Conservation (phyloP, 306 rosid species). For the Senna tora region DNA sequence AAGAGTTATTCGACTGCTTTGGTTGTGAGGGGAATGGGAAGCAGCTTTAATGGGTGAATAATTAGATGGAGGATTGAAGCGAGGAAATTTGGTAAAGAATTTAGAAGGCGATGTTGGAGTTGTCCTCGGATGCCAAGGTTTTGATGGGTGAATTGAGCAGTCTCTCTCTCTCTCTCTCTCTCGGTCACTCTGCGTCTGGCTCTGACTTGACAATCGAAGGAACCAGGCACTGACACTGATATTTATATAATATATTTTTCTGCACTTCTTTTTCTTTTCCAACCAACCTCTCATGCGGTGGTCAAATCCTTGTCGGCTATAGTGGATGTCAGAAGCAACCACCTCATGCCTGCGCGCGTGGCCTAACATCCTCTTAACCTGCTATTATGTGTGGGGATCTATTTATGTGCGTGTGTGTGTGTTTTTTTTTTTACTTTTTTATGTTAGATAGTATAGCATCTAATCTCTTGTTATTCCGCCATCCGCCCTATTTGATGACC, state of each 20-base stretch:
- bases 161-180: neutral
- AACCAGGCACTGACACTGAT: constrained; percentile 52
- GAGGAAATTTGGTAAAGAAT: too few species aligned
- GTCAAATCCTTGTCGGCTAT: constrained; percentile 40
- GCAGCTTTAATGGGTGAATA: too few species aligned
- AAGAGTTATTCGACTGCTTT: constrained; percentile 47
- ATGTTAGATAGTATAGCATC: too few species aligned
- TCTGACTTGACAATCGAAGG: constrained; percentile 48
- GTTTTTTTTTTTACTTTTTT: too few species aligned
- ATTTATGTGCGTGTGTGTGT: too few species aligned
- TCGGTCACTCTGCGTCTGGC: neutral
- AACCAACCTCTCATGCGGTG: constrained; percentile 5
- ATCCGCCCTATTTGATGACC: too few species aligned
- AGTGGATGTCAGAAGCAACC: constrained; percentile 12
- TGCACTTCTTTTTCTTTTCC: neutral
- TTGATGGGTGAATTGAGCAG: constrained; percentile 14
- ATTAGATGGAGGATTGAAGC: too few species aligned
- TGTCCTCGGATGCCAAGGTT: neutral
- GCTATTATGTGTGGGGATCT: too few species aligned
- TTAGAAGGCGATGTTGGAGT: too few species aligned
- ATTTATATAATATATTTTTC: neutral
- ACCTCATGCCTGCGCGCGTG: neutral
- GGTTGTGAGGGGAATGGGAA: neutral
- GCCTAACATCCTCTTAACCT: too few species aligned
- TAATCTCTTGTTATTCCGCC: too few species aligned